Base-by-base conservation (phyloP, 1,284 basidiomycete species). In the Naganishia sp. region DNA sequence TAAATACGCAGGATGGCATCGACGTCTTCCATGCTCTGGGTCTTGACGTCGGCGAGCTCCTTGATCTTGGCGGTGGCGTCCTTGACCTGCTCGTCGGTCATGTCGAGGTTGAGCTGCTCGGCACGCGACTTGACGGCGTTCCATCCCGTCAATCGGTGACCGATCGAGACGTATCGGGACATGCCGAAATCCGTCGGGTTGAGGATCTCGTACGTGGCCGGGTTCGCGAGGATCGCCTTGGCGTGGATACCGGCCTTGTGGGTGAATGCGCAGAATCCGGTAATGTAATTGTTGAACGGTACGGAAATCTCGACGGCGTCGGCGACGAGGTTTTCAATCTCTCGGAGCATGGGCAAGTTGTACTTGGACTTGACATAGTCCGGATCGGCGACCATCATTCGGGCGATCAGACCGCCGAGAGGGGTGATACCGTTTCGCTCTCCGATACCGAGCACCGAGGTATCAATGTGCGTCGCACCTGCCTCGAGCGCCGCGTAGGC, bases 231-330 rank as follows among this genome's bases (percentile, higher is more conserved):
- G 81, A 99, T 99, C 49, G 96, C 96, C 86, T 99, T 99, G 83
- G 96, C 96, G 81, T 99, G 96, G 73, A 99, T 99, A 80, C 96
- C 96, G 39, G 96, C 96, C 88, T 99, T 99, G 88, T 99, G 96
- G 31, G 96, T 99, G 84, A 99, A 99, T 21, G 96, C 96, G 78
- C 96, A 99, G 83, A 98, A 99, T 36, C 96, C 96, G 65, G 84
- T 86, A 74, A 86, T 84, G 77, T 84, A 84, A 81, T 81, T 82
- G 78, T 79, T 80, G 74, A 99, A 99, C 46, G 96, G 95, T 53
- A 99, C 88, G 75, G 94, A 92, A 78, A 99, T 92, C 80, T 98
- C 93, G 69, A 99, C 96, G 59, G 95, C 94, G 81, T 98, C 94
- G 66, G 96, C 96, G 71, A 99, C 95, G 75, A 98, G 84, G 84